A percentile compares a stretch with the other conserved stretches of the same genome.
phyloP scores from a whole-genome alignment of 768 basidiomycete species.

The Pisolithus marmoratus region DNA sequence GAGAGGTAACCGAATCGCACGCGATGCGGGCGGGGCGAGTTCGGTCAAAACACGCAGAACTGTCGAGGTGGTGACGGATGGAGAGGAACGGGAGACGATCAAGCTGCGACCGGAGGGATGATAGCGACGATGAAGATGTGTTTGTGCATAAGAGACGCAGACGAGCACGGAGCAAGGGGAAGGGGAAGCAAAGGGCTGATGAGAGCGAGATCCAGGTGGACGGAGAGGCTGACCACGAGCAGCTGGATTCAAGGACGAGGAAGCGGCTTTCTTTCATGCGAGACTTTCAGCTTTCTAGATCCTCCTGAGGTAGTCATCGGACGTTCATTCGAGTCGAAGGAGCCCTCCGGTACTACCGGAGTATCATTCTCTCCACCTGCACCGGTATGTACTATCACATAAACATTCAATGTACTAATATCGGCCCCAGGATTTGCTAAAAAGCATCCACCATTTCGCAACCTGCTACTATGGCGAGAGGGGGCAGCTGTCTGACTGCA shows the following conservation, averaged over 20 bases:
- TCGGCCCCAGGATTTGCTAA: conserved; percentile 42
- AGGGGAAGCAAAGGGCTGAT: conserved; percentile 22
- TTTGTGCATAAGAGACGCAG: background rate
- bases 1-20: conserved; percentile 62
- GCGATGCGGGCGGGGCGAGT: conserved; percentile 53
- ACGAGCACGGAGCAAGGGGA: conserved; percentile 5
- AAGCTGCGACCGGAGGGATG: conserved; percentile 19
- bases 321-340: background rate
- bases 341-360: conserved; percentile 4
- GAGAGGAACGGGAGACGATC: conserved; percentile 18
- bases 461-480: conserved; percentile 55
- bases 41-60: conserved; percentile 35
- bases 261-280: conserved; percentile 42
- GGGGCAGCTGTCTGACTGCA: conserved; percentile 51
- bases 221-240: conserved; percentile 1
- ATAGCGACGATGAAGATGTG: conserved; percentile 11
- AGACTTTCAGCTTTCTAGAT: conserved; percentile 53
- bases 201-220: conserved; percentile 7
- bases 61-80: conserved; percentile 13
- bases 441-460: conserved; percentile 47
- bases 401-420: conserved; percentile 7
- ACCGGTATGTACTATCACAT: conserved; percentile 36
- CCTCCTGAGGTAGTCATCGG: conserved; percentile 17
- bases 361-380: conserved; percentile 36
- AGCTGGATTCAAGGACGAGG: conserved; percentile 21